phyloP scores from a whole-genome alignment of 495 filamentous ascomycete species.

The Lineolata rhizophorae region DNA sequence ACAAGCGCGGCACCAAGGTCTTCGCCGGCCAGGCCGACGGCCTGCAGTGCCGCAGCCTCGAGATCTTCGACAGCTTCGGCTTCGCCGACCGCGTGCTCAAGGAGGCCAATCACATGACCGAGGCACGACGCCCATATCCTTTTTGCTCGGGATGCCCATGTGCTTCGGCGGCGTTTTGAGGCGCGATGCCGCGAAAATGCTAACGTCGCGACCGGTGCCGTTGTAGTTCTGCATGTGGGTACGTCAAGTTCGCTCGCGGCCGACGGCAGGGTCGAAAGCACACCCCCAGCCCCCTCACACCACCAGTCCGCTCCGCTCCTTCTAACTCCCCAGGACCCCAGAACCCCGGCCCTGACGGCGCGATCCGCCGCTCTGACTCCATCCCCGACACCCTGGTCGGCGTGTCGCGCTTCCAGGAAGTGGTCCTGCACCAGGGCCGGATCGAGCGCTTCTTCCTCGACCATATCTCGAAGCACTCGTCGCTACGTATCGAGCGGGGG shows the following conservation, averaged over 20 bases:
- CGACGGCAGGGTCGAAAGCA: no score
- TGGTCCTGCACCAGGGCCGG: slow-evolving; percentile 18
- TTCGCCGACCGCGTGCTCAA: slow-evolving; percentile 36
- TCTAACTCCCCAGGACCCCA: not conserved
- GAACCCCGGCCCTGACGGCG: slow-evolving; percentile 24
- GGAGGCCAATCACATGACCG: slow-evolving; percentile 27
- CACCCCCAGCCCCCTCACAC: no score
- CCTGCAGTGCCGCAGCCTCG: slow-evolving; percentile 31
- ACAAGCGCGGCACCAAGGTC: slow-evolving; percentile 32
- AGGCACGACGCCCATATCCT: no score
- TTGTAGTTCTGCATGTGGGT: slow-evolving; percentile 19
- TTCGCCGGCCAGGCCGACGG: slow-evolving; percentile 41
- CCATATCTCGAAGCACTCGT: slow-evolving; percentile 12
- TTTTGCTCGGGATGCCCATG: no score
- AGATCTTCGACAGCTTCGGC: slow-evolving; percentile 46
- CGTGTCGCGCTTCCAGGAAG: slow-evolving; percentile 22
- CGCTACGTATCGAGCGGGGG: slow-evolving; percentile 12
- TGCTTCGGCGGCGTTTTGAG: no score
- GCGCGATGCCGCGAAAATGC: no score
- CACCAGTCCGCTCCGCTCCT: not conserved
- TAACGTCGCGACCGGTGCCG: no score
- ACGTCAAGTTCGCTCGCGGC: no score
- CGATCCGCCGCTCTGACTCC: slow-evolving; percentile 28
- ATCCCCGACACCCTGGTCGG: slow-evolving; percentile 29
- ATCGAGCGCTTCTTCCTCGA: slow-evolving; percentile 19